Conservation (phyloP, 495 filamentous ascomycete genomes). For the Penicillium psychrofluorescens region DNA sequence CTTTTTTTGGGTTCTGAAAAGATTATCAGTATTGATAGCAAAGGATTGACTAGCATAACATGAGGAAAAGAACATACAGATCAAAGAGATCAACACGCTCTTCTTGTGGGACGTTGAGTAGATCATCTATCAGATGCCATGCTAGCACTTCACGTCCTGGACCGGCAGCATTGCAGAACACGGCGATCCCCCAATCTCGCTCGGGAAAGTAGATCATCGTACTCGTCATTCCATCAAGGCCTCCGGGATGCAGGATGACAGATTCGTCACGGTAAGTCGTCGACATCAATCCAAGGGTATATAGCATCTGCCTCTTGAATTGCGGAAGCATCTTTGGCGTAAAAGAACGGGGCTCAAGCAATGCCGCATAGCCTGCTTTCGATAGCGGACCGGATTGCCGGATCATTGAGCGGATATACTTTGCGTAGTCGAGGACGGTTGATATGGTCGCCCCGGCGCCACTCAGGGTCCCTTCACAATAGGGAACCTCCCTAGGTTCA, state of each 20-base stretch:
- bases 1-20: not conserved
- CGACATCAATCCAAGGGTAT: constrained; percentile 11
- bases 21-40: not conserved
- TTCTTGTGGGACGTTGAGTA: too few species aligned
- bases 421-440: constrained; percentile 42
- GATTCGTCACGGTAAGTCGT: constrained; percentile 7
- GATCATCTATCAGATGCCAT: too few species aligned
- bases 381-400: constrained; percentile 6
- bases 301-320: not conserved
- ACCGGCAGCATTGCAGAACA: too few species aligned
- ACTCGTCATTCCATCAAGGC: too few species aligned
- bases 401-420: constrained; percentile 34
- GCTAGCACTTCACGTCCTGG: too few species aligned
- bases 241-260: too few species aligned
- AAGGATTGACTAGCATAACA: not conserved
- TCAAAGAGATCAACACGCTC: too few species aligned
- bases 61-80: too few species aligned
- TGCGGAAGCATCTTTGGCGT: not conserved
- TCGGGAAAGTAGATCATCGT: too few species aligned
- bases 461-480: constrained; percentile 12
- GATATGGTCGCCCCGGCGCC: constrained; percentile 44
- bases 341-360: constrained; percentile 2
- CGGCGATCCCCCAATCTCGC: too few species aligned
- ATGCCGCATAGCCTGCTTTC: not conserved
- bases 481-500: constrained; percentile 1